Conservation (phyloP, 164 flowering plant genomes). For the Tinospora cordifolia region DNA sequence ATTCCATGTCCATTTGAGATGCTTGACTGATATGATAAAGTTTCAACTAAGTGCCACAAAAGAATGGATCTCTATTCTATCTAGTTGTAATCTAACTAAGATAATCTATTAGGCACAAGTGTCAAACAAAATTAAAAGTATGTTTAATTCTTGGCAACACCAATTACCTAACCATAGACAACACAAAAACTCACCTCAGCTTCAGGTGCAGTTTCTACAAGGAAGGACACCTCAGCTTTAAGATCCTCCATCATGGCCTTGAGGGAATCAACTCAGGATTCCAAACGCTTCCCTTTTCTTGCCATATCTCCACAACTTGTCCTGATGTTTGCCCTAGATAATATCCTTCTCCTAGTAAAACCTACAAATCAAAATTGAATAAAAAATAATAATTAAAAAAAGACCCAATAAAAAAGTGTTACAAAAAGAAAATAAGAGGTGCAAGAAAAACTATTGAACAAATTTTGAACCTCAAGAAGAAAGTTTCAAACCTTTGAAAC, state of each 20-base stretch:
- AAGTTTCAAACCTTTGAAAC: slow-evolving; percentile 44
- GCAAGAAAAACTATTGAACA: slow-evolving; percentile 62
- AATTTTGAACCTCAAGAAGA: slow-evolving; percentile 47
- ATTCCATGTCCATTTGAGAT: too few relatives aligned
- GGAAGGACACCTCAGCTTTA: slow-evolving; percentile 71
- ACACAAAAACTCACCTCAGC: slow-evolving; percentile 47
- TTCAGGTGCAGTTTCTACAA: slow-evolving; percentile 65
- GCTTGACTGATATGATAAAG: too few relatives aligned
- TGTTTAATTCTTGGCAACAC: too few relatives aligned
- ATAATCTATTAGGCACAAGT: too few relatives aligned
- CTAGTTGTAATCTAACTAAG: too few relatives aligned
- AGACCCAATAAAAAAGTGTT: neutral
- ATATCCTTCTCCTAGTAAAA: slow-evolving; percentile 83
- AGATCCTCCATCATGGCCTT: slow-evolving; percentile 64
- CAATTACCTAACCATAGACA: neutral
- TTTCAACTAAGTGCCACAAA: too few relatives aligned
- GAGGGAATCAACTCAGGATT: slow-evolving; percentile 53
- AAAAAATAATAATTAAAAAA: too few relatives aligned
- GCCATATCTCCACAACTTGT: slow-evolving; percentile 72
- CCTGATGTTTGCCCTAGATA: slow-evolving; percentile 70
- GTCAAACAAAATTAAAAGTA: too few relatives aligned
- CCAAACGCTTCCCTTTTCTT: slow-evolving; percentile 70
- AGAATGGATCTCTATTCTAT: too few relatives aligned
- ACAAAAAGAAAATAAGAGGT: too few relatives aligned
- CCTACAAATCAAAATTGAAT: slow-evolving; percentile 30